These are phyloP conservation scores for Cylindrotheca fusiformis DNA, from an alignment of 108 stramenopile genomes.

Conservation along the genomic window DNA sequence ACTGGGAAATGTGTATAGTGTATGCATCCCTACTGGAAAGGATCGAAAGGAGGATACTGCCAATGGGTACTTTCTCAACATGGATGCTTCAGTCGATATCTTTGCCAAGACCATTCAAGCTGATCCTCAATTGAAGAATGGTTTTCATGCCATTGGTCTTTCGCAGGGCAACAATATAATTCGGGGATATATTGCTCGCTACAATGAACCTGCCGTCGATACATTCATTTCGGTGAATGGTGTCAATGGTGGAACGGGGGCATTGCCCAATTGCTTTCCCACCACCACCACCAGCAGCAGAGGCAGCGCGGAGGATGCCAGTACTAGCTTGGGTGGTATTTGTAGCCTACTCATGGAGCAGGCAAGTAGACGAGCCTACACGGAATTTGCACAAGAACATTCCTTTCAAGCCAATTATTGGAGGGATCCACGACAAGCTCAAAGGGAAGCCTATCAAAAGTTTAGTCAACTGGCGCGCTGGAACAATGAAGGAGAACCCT, in stretches of 20 bases:
- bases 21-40: conserved; percentile 67
- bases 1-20: conserved; percentile 44
- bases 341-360: conserved; percentile 65
- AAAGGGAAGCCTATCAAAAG: conserved; percentile 30
- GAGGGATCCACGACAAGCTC: conserved; percentile 45
- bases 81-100: conserved; percentile 65
- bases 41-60: conserved; percentile 56
- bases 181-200: conserved; percentile 68
- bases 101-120: conserved; percentile 48
- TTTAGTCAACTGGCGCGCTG: conserved; percentile 64
- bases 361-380: conserved; percentile 60
- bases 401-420: conserved; percentile 75
- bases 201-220: conserved; percentile 72
- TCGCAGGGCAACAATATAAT: conserved; percentile 78
- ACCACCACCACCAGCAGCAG: conserved; percentile 1
- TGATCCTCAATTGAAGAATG: conserved; percentile 48
- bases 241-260: conserved; percentile 67
- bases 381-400: conserved; percentile 52
- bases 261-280: conserved; percentile 64
- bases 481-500: conserved; percentile 59
- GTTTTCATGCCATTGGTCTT: conserved; percentile 79
- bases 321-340: conserved; percentile 9
- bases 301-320: background rate
- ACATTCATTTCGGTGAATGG: conserved; percentile 75
- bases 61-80: conserved; percentile 73